phyloP scores from a whole-genome alignment of 371 early-diverging fungal genomes.

The Smittium culicis region DNA sequence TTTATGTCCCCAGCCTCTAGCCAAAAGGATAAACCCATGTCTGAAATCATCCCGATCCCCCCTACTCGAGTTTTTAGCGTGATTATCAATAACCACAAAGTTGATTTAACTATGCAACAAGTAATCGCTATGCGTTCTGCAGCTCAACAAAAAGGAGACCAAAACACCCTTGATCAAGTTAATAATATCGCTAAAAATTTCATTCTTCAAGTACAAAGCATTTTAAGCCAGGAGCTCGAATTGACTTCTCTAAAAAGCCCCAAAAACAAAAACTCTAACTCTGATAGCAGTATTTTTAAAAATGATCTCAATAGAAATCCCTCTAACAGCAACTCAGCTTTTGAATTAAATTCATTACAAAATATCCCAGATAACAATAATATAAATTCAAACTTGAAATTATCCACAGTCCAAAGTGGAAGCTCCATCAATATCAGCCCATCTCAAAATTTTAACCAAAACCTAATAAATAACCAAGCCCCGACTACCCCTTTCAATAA shows the following conservation, averaged over 20 bases:
- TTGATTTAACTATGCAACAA: constrained; percentile 6
- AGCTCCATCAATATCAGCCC: background rate
- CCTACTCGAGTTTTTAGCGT: constrained; percentile 2
- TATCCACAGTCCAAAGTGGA: background rate
- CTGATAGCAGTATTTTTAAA: background rate
- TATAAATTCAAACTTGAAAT: background rate
- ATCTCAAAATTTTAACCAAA: background rate
- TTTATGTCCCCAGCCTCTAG: background rate
- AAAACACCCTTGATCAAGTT: background rate
- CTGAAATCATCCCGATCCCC: background rate
- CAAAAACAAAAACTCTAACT: background rate
- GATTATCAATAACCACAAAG: background rate
- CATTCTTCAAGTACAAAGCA: background rate
- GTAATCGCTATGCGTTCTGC: background rate
- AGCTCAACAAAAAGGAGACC: constrained; percentile 4
- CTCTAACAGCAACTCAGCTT: background rate
- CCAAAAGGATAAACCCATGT: background rate
- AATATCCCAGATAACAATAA: background rate
- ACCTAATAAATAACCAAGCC: background rate
- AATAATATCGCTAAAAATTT: constrained; percentile 1
- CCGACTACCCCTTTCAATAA: too few relatives aligned
- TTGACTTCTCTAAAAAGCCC: background rate
- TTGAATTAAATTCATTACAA: background rate
- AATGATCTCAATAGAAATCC: background rate
- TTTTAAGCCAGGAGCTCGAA: background rate